A percentile compares a stretch with the other conserved stretches of the same genome.
Evolutionary conservation across 306 rosid genomes (phyloP).

Genomic region (Vigna radiata): DNA sequence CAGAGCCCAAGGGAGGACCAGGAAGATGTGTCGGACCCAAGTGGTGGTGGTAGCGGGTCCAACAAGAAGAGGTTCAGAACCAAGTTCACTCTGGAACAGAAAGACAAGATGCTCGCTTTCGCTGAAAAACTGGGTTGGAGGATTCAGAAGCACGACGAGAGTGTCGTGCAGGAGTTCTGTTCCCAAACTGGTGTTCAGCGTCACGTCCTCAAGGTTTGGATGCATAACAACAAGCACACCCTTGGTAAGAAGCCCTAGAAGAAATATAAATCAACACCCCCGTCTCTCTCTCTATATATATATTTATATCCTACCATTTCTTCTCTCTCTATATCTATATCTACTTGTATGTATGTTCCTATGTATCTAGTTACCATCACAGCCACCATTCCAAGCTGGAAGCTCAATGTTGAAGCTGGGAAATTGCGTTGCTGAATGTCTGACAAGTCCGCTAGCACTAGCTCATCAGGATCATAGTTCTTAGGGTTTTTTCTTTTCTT

Average conservation of each 20-base stretch:
- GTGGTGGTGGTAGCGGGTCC: constrained; percentile 52
- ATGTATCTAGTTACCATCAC: neutral
- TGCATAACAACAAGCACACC: constrained; percentile 94
- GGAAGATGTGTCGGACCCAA: constrained; percentile 69
- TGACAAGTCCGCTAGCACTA: neutral
- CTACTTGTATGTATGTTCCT: neutral
- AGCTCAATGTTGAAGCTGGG: neutral
- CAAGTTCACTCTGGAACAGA: constrained; percentile 75
- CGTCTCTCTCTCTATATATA: no score
- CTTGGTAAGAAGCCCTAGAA: constrained; percentile 86
- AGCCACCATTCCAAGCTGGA: neutral
- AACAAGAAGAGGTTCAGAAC: constrained; percentile 70
- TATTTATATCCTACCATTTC: neutral
- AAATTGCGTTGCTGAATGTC: neutral
- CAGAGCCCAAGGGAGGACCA: constrained; percentile 64
- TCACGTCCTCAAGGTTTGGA: constrained; percentile 92
- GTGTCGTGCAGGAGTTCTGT: constrained; percentile 68
- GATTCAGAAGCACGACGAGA: constrained; percentile 79
- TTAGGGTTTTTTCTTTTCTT: neutral
- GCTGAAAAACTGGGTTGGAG: constrained; percentile 81
- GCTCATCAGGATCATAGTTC: neutral
- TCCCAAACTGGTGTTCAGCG: constrained; percentile 69
- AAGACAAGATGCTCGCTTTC: constrained; percentile 69
- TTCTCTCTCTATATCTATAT: neutral
- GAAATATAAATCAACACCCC: neutral